Base-by-base conservation (phyloP, 768 basidiomycete species). In the Auriscalpium vulgare region DNA sequence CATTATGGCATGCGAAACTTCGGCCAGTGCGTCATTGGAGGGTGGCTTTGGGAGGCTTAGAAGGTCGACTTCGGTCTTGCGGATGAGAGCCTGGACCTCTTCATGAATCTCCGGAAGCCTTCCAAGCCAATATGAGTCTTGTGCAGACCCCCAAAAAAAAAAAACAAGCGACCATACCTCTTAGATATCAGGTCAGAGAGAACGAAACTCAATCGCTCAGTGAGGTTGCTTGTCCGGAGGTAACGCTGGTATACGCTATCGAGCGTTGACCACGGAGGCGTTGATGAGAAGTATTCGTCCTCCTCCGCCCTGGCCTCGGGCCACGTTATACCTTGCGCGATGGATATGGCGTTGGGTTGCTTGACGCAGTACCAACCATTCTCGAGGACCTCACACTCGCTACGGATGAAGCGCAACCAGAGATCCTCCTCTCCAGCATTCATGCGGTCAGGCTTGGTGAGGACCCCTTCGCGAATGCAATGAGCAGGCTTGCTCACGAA, bases 51-150 rank as follows among this genome's bases (percentile, higher is more conserved):
- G 83, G 1, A 75, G 64, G 11, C 38, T 10, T 0, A 47, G 37
- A 0, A 74, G 16, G 29, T 56, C 62, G 0, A 60, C 46, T 0
- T 74, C 70, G 0, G 78, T 72, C 8, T 61, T 65, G 0, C 60
- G 52, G 2, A 83, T 73, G 0, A 73, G 63, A 0, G 62, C 69
- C 21, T 75, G 71, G n/a, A 86, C 65, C 56, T 84, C 83, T 0
- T 77, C 69, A 45, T 79, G 76, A 14, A 86, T 81, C 55, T 78
- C 69, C 0, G 84, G 85, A 0, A 87, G 72, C 43, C 85, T 86
- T 53, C 37, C 9, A 46, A 43, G 17, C 40, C 40, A 4, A 4
- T 2, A 43, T 43, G 40, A 43, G 40, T 43, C 29, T 43, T 6
- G 43, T 44, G 17, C 14, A 19, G 43, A 14, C 43, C 14, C n/a